These are phyloP conservation scores for Pichia insulana DNA, from an alignment of 805 yeast genomes.

Conservation along the genomic window DNA sequence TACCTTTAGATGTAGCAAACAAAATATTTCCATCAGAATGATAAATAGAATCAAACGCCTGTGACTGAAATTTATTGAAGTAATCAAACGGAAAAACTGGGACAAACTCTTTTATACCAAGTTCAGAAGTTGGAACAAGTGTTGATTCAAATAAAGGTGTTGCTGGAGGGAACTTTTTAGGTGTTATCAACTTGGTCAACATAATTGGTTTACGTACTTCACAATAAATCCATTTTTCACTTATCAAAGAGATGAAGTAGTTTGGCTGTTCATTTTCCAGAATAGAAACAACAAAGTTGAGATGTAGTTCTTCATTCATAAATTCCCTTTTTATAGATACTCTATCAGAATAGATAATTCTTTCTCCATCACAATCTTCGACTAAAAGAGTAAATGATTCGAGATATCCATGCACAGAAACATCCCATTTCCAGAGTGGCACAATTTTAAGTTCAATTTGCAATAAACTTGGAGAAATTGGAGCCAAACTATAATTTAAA, in stretches of 20 bases:
- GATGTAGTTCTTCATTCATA: slow-evolving; percentile 42
- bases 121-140: slow-evolving; percentile 38
- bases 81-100: slow-evolving; percentile 36
- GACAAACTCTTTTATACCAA: slow-evolving; percentile 41
- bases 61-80: slow-evolving; percentile 72
- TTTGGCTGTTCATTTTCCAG: slow-evolving; percentile 56
- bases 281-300: slow-evolving; percentile 60
- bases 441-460: slow-evolving; percentile 55
- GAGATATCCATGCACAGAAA: slow-evolving; percentile 46
- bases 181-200: slow-evolving; percentile 43
- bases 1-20: slow-evolving; percentile 66
- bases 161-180: slow-evolving; percentile 56
- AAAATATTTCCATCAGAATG: slow-evolving; percentile 45
- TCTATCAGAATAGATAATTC: slow-evolving; percentile 49
- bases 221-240: slow-evolving; percentile 83
- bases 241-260: slow-evolving; percentile 60
- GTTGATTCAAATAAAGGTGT: slow-evolving; percentile 49
- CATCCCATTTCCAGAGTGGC: slow-evolving; percentile 79
- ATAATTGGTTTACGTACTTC: slow-evolving; percentile 54
- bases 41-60: slow-evolving; percentile 53
- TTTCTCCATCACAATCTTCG: slow-evolving; percentile 80
- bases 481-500: slow-evolving; percentile 57
- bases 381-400: slow-evolving; percentile 65
- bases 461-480: slow-evolving; percentile 63
- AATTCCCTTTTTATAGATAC: slow-evolving; percentile 43